Percentiles rank a stretch among this genome's conserved stretches.
Conservation (phyloP, 345 rosid genomes). For the Hibiscus tridactylites region DNA sequence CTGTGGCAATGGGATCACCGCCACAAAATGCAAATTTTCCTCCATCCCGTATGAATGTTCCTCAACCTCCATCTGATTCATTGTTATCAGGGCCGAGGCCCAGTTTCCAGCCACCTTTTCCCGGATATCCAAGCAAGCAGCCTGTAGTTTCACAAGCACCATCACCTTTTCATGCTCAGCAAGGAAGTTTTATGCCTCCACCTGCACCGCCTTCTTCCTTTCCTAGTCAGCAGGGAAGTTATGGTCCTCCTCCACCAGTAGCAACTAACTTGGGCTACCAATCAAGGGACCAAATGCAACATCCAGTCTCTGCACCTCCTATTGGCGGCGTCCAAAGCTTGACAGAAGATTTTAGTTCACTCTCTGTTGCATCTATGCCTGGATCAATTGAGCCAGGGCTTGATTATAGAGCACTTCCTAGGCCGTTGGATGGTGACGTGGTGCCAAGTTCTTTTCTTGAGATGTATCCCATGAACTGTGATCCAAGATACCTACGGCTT, state of each 20-base stretch:
- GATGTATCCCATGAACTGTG: constrained; percentile 68
- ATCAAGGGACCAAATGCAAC: constrained; percentile 49
- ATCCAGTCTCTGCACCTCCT: constrained; percentile 56
- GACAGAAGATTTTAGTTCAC: constrained; percentile 77
- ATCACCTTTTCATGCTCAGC: constrained; percentile 44
- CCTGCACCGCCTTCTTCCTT: constrained; percentile 38
- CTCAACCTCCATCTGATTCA: constrained; percentile 33
- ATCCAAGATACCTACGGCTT: constrained; percentile 76
- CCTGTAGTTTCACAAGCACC: constrained; percentile 34
- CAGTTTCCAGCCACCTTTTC: constrained; percentile 42
- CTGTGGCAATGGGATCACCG: constrained; percentile 56
- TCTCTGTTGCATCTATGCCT: constrained; percentile 65
- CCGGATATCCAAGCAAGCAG: constrained; percentile 57
- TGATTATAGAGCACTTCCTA: constrained; percentile 72
- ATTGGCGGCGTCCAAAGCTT: constrained; percentile 59
- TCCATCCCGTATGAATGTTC: constrained; percentile 27
- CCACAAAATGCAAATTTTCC: constrained; percentile 34
- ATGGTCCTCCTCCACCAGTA: constrained; percentile 33
- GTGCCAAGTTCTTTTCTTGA: constrained; percentile 62
- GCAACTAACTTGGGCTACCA: constrained; percentile 31
- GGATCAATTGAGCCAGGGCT: constrained; percentile 78
- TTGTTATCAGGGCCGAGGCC: constrained; percentile 29
- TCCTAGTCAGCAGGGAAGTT: constrained; percentile 48
- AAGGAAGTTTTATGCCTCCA: constrained; percentile 41
- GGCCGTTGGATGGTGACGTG: constrained; percentile 93